Evolutionary conservation across 306 rosid genomes (phyloP).

Genomic region (Fragaria nilgerrensis): DNA sequence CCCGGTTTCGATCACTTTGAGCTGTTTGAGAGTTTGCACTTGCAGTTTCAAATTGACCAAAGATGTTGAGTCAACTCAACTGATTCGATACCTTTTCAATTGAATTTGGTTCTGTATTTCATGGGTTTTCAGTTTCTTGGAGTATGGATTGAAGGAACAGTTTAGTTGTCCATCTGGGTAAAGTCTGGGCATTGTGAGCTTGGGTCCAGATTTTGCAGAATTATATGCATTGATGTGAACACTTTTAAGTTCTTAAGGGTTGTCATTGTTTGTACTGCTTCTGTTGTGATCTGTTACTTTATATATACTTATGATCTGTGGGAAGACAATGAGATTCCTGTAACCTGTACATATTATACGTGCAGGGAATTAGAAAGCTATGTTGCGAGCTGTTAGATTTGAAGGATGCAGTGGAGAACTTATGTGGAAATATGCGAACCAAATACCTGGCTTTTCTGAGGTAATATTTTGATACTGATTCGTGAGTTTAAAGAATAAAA

Average conservation of each 20-base stretch:
- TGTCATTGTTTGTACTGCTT: not conserved
- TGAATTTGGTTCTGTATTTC: not conserved
- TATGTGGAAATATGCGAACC: constrained; percentile 85
- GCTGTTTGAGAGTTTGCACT: not conserved
- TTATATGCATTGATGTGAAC: not conserved
- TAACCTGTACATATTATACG: not conserved
- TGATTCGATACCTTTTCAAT: not conserved
- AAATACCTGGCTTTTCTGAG: constrained; percentile 93
- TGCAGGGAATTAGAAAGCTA: constrained; percentile 93
- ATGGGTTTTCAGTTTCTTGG: not conserved
- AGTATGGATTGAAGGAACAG: not conserved
- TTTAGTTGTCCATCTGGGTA: not conserved
- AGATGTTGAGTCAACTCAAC: not conserved
- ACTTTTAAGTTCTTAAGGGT: not conserved
- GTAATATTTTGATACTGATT: constrained; percentile 30
- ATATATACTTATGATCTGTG: not conserved
- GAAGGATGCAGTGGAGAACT: constrained; percentile 93
- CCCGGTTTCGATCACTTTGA: not conserved
- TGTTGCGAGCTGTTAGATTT: constrained; percentile 92
- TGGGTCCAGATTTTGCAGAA: not conserved
- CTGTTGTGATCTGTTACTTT: constrained; percentile 3
- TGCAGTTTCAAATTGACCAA: not conserved
- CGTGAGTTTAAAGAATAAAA: not conserved
- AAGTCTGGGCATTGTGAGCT: not conserved
- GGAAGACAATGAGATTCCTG: not conserved